A percentile compares a stretch with the other conserved stretches of the same genome.
Evolutionary conservation across 2,329 filamentous ascomycete species (phyloP).

Genomic region (Knufia fluminis): DNA sequence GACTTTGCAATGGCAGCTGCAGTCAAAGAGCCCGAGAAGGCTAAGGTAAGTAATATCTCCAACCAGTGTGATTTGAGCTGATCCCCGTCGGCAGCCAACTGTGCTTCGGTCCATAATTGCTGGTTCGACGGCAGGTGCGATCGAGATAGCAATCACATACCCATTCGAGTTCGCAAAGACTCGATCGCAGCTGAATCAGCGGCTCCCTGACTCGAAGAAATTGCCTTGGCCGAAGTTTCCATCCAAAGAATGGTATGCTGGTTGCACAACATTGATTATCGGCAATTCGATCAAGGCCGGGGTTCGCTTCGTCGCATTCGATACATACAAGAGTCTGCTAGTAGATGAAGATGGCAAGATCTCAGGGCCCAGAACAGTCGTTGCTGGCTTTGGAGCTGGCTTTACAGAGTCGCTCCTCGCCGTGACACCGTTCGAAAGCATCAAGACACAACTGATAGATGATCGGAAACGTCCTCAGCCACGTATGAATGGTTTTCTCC

Average conservation of each 20-base stretch:
- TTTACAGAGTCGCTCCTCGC: slow-evolving; percentile 88
- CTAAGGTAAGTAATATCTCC: neutral
- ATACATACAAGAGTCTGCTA: slow-evolving; percentile 79
- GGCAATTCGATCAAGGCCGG: slow-evolving; percentile 95
- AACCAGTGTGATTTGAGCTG: neutral
- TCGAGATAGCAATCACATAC: slow-evolving; percentile 94
- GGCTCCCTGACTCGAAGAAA: slow-evolving; percentile 71
- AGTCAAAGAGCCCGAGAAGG: slow-evolving; percentile 4
- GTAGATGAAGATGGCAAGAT: slow-evolving; percentile 79
- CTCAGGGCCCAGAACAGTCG: slow-evolving; percentile 78
- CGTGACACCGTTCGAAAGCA: slow-evolving; percentile 93
- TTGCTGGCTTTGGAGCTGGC: slow-evolving; percentile 88
- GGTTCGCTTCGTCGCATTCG: slow-evolving; percentile 92
- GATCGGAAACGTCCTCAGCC: slow-evolving; percentile 81
- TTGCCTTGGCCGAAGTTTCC: slow-evolving; percentile 93
- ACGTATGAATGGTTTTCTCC: slow-evolving; percentile 81
- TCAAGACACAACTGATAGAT: slow-evolving; percentile 97
- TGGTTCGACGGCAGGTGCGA: slow-evolving; percentile 82
- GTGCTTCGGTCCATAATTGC: slow-evolving; percentile 82
- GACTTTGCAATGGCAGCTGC: slow-evolving; percentile 2
- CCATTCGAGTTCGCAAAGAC: slow-evolving; percentile 97
- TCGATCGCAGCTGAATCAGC: slow-evolving; percentile 81
- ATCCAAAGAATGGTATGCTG: slow-evolving; percentile 80
- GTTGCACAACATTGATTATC: slow-evolving; percentile 92
- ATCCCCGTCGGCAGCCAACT: slow-evolving; percentile 49